Evolutionary conservation across 176 grass and related monocot species (phyloP), one percentile per base, ranked within the genome.

Genomic region (Metroxylon sagu): DNA sequence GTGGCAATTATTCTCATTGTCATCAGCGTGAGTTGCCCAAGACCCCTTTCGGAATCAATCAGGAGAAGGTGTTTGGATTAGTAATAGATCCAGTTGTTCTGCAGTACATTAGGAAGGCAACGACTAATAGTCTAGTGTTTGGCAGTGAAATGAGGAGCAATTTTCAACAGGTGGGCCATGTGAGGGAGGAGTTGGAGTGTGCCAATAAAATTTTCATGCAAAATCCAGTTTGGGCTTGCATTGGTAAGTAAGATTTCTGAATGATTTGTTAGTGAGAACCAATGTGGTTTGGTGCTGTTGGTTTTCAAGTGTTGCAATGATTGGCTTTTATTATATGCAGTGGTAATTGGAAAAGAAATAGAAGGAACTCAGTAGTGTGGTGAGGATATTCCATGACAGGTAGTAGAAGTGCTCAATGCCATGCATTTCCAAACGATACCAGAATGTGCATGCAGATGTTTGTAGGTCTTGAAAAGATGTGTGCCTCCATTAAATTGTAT

Each of bases 131-230:
- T 57, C 73, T 97, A 68, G 93, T 87, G 60, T 83, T 97, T 78
- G 54, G 73, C 82, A 73, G 76, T 48, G 48, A 72, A 14, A 73
- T 48, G 17, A 73, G 48, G 64, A 85, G 66, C 69, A 91, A 92
- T 81, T 97, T 92, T 88, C 78, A 87, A 16, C 87, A 92, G 70
- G 91, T 97, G 87, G 84, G 81, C 3, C 70, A 98, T 68, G 84
- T 98, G 43, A 85, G 68, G 67, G 69, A 56, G 29, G 93, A 98
- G 18, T 66, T 98, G 62, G 60, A 61, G 29, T 74, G 83, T 49
- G 87, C 93, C 18, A 84, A 80, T 68, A 56, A 64, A 73, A 76
- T 98, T 35, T 98, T 79, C 62, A 17, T 79, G 17, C 64, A 81
- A 50, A 82, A 89, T 66, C 84, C 87, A 57, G 57, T 48, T 12